Conservation (phyloP, 345 rosid species). For the Carallia pectinifolia region DNA sequence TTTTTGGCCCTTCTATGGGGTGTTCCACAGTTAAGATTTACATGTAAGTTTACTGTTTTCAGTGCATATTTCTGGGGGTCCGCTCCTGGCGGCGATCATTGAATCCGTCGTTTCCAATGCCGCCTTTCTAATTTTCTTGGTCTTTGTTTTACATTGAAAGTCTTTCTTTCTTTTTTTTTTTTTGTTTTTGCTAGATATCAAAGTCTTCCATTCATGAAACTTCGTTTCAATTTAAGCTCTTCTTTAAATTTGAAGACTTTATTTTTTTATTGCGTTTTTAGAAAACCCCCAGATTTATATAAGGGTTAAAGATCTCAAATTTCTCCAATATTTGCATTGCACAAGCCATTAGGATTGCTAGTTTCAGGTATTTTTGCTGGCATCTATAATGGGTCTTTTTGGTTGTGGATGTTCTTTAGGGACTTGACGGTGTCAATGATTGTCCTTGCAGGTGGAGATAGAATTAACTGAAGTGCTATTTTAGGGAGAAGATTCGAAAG, state of each 20-base stretch:
- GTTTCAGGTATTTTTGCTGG: not conserved
- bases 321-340: not conserved
- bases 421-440: not conserved
- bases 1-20: not conserved
- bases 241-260: not conserved
- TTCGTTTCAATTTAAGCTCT: not conserved
- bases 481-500: not conserved
- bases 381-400: not conserved
- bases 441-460: slow-evolving; percentile 19
- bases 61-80: not conserved
- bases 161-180: not conserved
- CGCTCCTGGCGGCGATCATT: not conserved
- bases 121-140: not conserved
- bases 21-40: not conserved
- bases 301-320: not conserved
- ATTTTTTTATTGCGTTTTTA: not conserved
- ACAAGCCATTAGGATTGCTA: not conserved
- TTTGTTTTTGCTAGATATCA: too few species aligned
- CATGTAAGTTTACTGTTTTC: not conserved
- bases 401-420: not conserved
- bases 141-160: slow-evolving; percentile 7
- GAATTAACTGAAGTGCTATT: not conserved
- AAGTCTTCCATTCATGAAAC: not conserved
- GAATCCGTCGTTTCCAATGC: slow-evolving; percentile 21
- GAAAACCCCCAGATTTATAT: not conserved